Percentiles rank a stretch among this genome's conserved stretches.
phyloP scores from a whole-genome alignment of 805 yeast species.

The Suhomyces sp. region DNA sequence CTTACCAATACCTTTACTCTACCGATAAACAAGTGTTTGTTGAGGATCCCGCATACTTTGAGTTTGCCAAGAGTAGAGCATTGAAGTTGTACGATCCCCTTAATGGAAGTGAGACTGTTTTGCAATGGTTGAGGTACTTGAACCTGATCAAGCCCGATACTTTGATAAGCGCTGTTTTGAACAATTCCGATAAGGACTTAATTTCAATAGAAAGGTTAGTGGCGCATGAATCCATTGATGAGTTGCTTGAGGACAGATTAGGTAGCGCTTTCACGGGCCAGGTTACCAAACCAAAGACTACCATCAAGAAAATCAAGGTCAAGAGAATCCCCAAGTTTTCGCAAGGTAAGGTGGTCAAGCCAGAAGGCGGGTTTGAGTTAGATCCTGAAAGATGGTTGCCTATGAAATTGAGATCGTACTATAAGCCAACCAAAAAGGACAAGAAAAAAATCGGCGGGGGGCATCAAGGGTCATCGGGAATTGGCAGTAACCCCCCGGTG shows the following conservation, averaged over 20 bases:
- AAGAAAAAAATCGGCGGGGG: slow-evolving; percentile 16
- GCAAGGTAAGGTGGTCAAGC: slow-evolving; percentile 24
- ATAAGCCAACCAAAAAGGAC: slow-evolving; percentile 73
- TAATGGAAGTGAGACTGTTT: neutral
- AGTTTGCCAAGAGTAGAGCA: slow-evolving; percentile 1
- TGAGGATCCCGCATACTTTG: neutral
- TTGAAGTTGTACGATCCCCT: neutral
- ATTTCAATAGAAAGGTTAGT: slow-evolving; percentile 17
- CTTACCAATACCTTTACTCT: slow-evolving; percentile 11
- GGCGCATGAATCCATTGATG: slow-evolving; percentile 21
- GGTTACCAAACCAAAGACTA: neutral
- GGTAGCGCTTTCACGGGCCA: neutral
- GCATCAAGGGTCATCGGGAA: slow-evolving; percentile 15
- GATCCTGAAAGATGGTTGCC: slow-evolving; percentile 88
- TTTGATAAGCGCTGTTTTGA: slow-evolving; percentile 21
- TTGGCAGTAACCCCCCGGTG: neutral
- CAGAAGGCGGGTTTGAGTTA: slow-evolving; percentile 25
- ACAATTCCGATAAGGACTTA: slow-evolving; percentile 17
- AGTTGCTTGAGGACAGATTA: slow-evolving; percentile 19
- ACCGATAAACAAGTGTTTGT: slow-evolving; percentile 6
- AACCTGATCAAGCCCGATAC: neutral
- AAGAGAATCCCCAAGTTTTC: slow-evolving; percentile 27
- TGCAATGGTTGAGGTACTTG: neutral
- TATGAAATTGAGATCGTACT: slow-evolving; percentile 76
- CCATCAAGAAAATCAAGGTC: slow-evolving; percentile 22